Base-by-base conservation (phyloP, 1,139 yeast species). In the Hansenula anomala region DNA sequence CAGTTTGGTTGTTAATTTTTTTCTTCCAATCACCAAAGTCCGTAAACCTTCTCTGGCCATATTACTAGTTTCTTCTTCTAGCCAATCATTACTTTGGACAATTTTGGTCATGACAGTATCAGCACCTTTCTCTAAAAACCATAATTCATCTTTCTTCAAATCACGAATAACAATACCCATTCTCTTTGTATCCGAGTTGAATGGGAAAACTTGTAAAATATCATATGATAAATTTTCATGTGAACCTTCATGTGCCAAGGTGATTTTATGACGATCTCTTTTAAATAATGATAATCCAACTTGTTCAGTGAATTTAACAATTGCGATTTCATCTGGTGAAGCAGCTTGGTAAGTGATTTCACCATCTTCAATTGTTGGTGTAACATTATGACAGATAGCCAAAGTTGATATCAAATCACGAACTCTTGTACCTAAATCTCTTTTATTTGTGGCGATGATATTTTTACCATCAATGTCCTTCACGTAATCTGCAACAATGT, bases 11-110 rank as follows among this genome's bases (percentile, higher is more conserved):
- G 73, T 67, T 34, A 94, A 62, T 50, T 72, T 78, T 61, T 88
- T 89, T 41, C 95, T 73, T 18, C 92, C 97, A 50, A 94, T 78
- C 2, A 94, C 98, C 52, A 94, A 72, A 0, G 99, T 94, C 57
- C 99, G 77, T 46, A 94, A 70, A 11, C 99, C 99, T 64, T 94
- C 99, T 47, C 98, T 78, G 1, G 98, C 98, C 97, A 94, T 89
- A 55, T 94, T 94, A 17, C 90, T 83, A 0, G 96, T 87, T 62
- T 94, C 99, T 63, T 94, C 99, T 42, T 94, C 98, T 16, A 94
- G 66, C 99, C 99, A 94, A 58, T 92, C 97, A 57, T 82, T 90
- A 30, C 75, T 73, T 49, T 76, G 80, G 11, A 94, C 97, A 45
- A 92, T 87, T 28, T 68, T 70, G n/a, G 77, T 63, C 97, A 94